Conservation (phyloP, 2,329 filamentous ascomycete genomes). For the Cyphellophora europaea region DNA sequence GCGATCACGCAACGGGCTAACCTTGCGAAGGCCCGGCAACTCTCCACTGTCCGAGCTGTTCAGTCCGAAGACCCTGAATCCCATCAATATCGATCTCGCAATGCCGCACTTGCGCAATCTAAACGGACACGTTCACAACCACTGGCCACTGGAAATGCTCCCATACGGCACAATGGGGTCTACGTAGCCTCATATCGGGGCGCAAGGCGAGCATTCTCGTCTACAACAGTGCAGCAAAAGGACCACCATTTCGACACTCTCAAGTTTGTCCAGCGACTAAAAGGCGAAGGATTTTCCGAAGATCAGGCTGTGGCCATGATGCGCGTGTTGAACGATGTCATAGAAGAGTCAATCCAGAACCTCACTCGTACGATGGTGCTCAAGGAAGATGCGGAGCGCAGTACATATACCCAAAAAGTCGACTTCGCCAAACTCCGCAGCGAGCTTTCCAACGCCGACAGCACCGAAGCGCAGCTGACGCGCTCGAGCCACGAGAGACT, state of each 20-base stretch:
- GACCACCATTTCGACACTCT: slow-evolving; percentile 98
- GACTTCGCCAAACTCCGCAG: slow-evolving; percentile 96
- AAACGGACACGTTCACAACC: slow-evolving; percentile 7
- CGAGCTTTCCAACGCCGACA: slow-evolving; percentile 85
- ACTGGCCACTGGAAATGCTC: slow-evolving; percentile 12
- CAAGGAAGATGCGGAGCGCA: slow-evolving; percentile 59
- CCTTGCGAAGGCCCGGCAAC: slow-evolving; percentile 5
- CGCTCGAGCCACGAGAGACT: slow-evolving; percentile 83
- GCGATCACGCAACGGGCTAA: slow-evolving; percentile 5
- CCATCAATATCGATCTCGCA: slow-evolving; percentile 2
- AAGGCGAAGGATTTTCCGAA: slow-evolving; percentile 89
- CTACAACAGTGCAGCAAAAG: slow-evolving; percentile 50
- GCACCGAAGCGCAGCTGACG: slow-evolving; percentile 80
- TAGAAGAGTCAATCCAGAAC: slow-evolving; percentile 97
- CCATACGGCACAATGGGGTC: slow-evolving; percentile 37
- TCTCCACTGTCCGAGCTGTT: neutral
- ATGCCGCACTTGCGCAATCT: slow-evolving; percentile 5
- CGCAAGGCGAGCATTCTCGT: slow-evolving; percentile 46
- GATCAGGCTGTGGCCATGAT: slow-evolving; percentile 97
- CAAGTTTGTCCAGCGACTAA: slow-evolving; percentile 86
- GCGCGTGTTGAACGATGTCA: slow-evolving; percentile 91
- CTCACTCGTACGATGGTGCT: slow-evolving; percentile 96
- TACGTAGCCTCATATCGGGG: slow-evolving; percentile 35
- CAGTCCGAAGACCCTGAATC: slow-evolving; percentile 2
- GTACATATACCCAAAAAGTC: slow-evolving; percentile 72